Evolutionary conservation across 2,329 filamentous ascomycete species (phyloP).

Genomic region (Epichloe bromicola): DNA sequence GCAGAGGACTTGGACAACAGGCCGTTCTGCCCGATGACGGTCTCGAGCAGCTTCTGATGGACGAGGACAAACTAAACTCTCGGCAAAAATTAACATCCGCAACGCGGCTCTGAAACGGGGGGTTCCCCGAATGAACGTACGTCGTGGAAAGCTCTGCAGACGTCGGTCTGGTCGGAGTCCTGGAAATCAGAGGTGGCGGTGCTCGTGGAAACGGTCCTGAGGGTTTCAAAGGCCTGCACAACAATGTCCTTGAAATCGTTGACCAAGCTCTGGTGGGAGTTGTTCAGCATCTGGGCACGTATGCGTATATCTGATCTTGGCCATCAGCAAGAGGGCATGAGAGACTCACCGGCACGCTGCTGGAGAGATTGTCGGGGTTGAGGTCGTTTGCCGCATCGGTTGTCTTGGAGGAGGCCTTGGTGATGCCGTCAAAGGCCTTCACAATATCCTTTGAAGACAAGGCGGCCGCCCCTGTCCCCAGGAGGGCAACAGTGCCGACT

Average conservation of each 20-base stretch:
- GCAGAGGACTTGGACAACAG: constrained; percentile 7
- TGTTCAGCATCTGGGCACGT: no score
- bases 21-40: constrained; percentile 8
- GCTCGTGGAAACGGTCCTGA: background rate
- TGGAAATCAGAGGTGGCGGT: background rate
- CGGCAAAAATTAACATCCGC: no score
- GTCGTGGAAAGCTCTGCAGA: constrained; percentile 8
- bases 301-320: background rate
- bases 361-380: background rate
- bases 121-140: background rate
- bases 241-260: background rate
- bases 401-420: constrained; percentile 6
- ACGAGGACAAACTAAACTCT: constrained; percentile 6
- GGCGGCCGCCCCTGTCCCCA: constrained; percentile 6
- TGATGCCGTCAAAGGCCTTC: constrained; percentile 6
- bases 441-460: constrained; percentile 4
- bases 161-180: constrained; percentile 6
- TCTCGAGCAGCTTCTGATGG: constrained; percentile 10
- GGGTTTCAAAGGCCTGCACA: background rate
- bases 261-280: background rate
- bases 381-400: constrained; percentile 3
- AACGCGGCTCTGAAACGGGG: no score
- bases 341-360: background rate
- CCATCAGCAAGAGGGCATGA: background rate
- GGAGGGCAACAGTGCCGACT: constrained; percentile 9